Evolutionary conservation across 2,329 filamentous ascomycete genomes (phyloP), one percentile per base, ranked within the genome.

Genomic region (Cladophialophora carrionii): DNA sequence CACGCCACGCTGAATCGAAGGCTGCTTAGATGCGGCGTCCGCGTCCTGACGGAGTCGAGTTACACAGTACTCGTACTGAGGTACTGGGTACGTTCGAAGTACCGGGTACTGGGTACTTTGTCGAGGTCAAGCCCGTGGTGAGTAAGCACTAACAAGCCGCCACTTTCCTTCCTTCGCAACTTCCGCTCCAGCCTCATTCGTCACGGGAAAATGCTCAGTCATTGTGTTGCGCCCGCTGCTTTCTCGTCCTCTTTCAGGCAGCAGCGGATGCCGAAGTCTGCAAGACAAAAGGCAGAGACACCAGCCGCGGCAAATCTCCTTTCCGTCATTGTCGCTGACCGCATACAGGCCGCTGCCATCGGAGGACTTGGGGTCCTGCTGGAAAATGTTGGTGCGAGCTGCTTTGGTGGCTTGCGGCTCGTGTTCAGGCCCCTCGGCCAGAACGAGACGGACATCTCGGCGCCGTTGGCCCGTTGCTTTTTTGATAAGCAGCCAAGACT

Each of bases 371-470:
- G 22, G 48, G 48, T 4, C 14, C n/a, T 51, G 24, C 48, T 29
- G 48, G 8, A 12, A 51, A 12, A 26, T 8, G 22, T 34, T 34
- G 31, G 10, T 10, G 29, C 9, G 12, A 34, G 12, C n/a, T 54
- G 14, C 52, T 10, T 7, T n/a, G 5, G 52, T 54, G 52, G 52
- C 52, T 54, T 54, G 52, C 52, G 52, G 52, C 52, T 54, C 52
- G 29, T 34, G 17, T 54, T 54, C 52, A 34, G 22, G 9, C 29
- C 26, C 24, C 31, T 29, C 48, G 1, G 46, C 46, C 57, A 60
- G 31, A 51, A 60, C 52, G 46, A 52, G 57, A 60, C 57, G 57
- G 57, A 60, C 57, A 60, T 31, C 46, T 52, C 57, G 57, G 57
- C 57, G 57, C 46, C 29, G 43, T 46, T 46, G 22, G 22, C 37